Percentiles rank a stretch among this genome's conserved stretches.
Evolutionary conservation across 441 rosid genomes (phyloP).

Genomic region (Rhodomyrtus psidioides): DNA sequence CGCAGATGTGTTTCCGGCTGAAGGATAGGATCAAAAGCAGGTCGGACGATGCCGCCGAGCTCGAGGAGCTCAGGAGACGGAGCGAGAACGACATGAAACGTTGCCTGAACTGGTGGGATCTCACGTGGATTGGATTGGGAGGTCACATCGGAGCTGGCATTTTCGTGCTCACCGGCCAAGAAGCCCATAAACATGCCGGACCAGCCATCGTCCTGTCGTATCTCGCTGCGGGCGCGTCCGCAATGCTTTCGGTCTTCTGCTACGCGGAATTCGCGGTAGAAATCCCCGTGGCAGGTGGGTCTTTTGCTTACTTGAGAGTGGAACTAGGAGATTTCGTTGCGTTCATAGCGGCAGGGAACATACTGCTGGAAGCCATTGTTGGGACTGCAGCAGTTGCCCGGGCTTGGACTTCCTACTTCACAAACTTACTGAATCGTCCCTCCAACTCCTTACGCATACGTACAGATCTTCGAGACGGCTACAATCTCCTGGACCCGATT

Average conservation of each 20-base stretch:
- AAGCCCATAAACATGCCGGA: constrained; percentile 28
- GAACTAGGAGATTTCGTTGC: constrained; percentile 39
- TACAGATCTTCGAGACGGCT: constrained; percentile 16
- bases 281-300: constrained; percentile 48
- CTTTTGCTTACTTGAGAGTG: constrained; percentile 42
- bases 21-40: constrained; percentile 32
- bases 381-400: constrained; percentile 49
- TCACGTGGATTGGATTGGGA: constrained; percentile 41
- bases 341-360: constrained; percentile 45
- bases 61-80: constrained; percentile 22
- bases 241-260: constrained; percentile 47
- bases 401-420: constrained; percentile 48
- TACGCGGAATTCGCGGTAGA: constrained; percentile 44
- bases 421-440: constrained; percentile 30
- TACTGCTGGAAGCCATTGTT: constrained; percentile 35
- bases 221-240: constrained; percentile 41
- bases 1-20: constrained; percentile 25
- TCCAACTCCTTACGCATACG: constrained; percentile 34
- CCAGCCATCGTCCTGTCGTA: constrained; percentile 41
- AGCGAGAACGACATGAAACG: constrained; percentile 42
- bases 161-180: constrained; percentile 38
- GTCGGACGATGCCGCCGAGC: constrained; percentile 34
- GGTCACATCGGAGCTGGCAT: constrained; percentile 38
- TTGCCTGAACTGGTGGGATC: constrained; percentile 48
- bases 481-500: constrained; percentile 39